These are phyloP conservation scores for Trichothecium roseum DNA, from an alignment of 2,329 filamentous ascomycete species.

Conservation along the genomic window DNA sequence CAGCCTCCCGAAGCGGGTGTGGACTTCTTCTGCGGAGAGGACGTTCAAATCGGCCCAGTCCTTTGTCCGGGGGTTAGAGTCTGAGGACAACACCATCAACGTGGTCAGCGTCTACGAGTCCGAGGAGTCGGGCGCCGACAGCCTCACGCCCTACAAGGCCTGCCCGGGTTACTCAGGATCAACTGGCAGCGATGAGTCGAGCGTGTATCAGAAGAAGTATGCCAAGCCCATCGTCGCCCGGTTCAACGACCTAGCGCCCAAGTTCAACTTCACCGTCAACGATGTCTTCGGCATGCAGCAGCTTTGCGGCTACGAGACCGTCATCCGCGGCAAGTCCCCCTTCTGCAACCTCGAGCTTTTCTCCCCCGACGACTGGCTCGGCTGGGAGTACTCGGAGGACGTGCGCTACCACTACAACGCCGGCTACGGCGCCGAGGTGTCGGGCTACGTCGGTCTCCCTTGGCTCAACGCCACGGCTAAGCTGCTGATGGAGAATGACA, in stretches of 20 bases:
- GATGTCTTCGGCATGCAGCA: slow-evolving; percentile 59
- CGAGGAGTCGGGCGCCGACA: slow-evolving; percentile 45
- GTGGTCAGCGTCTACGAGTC: slow-evolving; percentile 46
- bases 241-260: slow-evolving; percentile 38
- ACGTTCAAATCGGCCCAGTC: slow-evolving; percentile 47
- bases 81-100: slow-evolving; percentile 40
- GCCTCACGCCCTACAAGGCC: slow-evolving; percentile 52
- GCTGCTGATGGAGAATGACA: slow-evolving; percentile 29
- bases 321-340: slow-evolving; percentile 49
- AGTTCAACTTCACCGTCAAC: slow-evolving; percentile 51
- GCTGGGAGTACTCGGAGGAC: slow-evolving; percentile 55
- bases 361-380: slow-evolving; percentile 52
- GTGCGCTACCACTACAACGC: slow-evolving; percentile 55
- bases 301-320: slow-evolving; percentile 55
- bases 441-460: slow-evolving; percentile 50
- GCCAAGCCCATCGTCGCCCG: slow-evolving; percentile 50
- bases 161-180: slow-evolving; percentile 53
- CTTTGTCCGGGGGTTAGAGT: slow-evolving; percentile 46
- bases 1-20: slow-evolving; percentile 41
- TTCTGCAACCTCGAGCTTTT: slow-evolving; percentile 53
- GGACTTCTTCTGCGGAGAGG: slow-evolving; percentile 53
- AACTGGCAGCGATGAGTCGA: slow-evolving; percentile 43
- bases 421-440: slow-evolving; percentile 50
- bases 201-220: slow-evolving; percentile 41
- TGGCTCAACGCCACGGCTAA: slow-evolving; percentile 54